phyloP scores from a whole-genome alignment of 78 protist genomes.

The Planoprotostelium fungivorum region DNA sequence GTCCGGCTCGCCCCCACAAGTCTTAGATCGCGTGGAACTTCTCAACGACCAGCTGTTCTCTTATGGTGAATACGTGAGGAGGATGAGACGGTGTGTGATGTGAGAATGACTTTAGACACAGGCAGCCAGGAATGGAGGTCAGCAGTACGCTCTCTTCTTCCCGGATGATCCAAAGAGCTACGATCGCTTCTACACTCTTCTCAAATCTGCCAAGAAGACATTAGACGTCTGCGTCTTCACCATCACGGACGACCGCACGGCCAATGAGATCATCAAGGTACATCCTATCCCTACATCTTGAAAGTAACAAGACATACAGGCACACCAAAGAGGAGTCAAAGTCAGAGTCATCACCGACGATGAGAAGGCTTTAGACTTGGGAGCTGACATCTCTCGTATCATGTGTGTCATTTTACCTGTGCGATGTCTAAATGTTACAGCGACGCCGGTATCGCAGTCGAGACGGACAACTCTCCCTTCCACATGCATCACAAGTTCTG shows the following conservation, averaged over 20 bases:
- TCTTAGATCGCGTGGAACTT: background rate
- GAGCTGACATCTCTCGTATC: conserved; percentile 14
- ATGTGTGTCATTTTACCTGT: background rate
- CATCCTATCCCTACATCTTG: background rate
- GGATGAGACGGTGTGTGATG: too few relatives aligned
- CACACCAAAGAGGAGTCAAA: conserved; percentile 5
- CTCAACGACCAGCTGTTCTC: background rate
- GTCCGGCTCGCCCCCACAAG: background rate
- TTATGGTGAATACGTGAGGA: background rate
- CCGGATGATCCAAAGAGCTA: background rate
- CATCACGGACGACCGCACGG: conserved; percentile 15
- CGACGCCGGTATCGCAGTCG: conserved; percentile 12
- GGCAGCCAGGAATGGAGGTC: background rate
- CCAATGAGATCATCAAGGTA: background rate
- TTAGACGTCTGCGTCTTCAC: conserved; percentile 44
- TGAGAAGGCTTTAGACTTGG: background rate
- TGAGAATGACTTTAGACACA: background rate
- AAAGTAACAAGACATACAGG: background rate
- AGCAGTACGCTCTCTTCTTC: background rate
- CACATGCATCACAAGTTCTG: conserved; percentile 60
- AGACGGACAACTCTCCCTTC: background rate
- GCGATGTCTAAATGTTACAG: background rate
- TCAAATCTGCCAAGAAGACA: background rate
- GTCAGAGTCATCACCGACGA: conserved; percentile 43
- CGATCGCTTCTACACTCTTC: background rate